Evolutionary conservation across 2,329 filamentous ascomycete genomes (phyloP).

Genomic region (Diaporthe citri): DNA sequence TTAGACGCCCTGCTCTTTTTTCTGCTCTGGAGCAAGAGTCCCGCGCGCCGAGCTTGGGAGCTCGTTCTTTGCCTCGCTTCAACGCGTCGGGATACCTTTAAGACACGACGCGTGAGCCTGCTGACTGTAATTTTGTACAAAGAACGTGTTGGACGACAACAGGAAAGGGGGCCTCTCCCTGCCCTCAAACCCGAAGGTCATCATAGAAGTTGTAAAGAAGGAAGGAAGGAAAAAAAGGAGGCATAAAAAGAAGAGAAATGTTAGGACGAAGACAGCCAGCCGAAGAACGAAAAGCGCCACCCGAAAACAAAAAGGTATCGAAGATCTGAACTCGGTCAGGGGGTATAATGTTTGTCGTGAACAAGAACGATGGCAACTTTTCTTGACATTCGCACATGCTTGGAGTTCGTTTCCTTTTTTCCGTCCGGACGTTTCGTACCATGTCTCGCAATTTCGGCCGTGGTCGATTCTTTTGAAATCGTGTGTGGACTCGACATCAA

Average conservation of each 20-base stretch:
- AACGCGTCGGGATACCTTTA: not conserved
- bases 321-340: slow-evolving; percentile 40
- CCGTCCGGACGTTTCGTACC: slow-evolving; percentile 18
- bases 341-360: slow-evolving; percentile 34
- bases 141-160: slow-evolving; percentile 27
- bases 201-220: not conserved
- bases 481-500: slow-evolving; percentile 19
- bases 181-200: slow-evolving; percentile 2
- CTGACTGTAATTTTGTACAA: slow-evolving; percentile 37
- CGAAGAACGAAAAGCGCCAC: slow-evolving; percentile 27
- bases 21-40: slow-evolving; percentile 6
- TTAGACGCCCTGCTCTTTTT: slow-evolving; percentile 23
- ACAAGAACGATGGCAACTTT: slow-evolving; percentile 32
- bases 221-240: slow-evolving; percentile 35
- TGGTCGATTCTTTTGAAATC: slow-evolving; percentile 18
- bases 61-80: slow-evolving; percentile 1
- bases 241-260: slow-evolving; percentile 36
- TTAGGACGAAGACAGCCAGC: slow-evolving; percentile 8
- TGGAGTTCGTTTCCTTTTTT: slow-evolving; percentile 5
- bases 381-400: slow-evolving; percentile 28
- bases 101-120: slow-evolving; percentile 12
- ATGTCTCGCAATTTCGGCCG: slow-evolving; percentile 16
- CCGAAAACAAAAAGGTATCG: slow-evolving; percentile 32
- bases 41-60: slow-evolving; percentile 18
- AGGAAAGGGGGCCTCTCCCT: not conserved